Evolutionary conservation across 2,329 filamentous ascomycete genomes (phyloP).

Genomic region (Endocalyx cinctus): DNA sequence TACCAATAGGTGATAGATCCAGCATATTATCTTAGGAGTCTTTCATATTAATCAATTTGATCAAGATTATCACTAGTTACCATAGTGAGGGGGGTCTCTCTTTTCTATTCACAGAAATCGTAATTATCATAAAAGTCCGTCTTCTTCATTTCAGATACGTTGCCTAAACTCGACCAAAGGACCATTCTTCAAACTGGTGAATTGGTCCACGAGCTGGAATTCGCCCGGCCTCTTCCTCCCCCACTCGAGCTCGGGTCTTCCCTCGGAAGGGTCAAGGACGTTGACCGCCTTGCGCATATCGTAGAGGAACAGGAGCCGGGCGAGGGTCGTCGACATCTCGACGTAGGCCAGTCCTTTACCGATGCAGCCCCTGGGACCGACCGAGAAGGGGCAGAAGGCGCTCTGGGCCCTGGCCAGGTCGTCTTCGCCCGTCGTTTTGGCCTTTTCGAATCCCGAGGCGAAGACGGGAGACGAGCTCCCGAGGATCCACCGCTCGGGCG

Average conservation of each 20-base stretch:
- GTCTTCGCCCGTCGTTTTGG: constrained; percentile 31
- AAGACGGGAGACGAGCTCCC: too few species aligned
- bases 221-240: constrained; percentile 54
- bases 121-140: too few species aligned
- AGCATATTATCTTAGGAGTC: too few species aligned
- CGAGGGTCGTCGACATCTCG: constrained; percentile 61
- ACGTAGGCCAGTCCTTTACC: constrained; percentile 66
- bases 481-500: constrained; percentile 62
- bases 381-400: constrained; percentile 71
- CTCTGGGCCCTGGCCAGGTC: constrained; percentile 53
- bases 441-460: too few species aligned
- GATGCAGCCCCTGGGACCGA: constrained; percentile 67
- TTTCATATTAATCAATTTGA: too few species aligned
- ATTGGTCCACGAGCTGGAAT: constrained; percentile 68
- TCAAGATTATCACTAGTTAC: too few species aligned
- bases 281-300: constrained; percentile 51
- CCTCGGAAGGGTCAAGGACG: constrained; percentile 49
- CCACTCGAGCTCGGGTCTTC: constrained; percentile 42
- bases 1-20: too few species aligned
- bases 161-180: constrained; percentile 60
- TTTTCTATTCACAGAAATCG: too few species aligned
- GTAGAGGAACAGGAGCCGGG: constrained; percentile 56
- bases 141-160: too few species aligned
- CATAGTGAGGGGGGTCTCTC: too few species aligned
- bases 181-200: constrained; percentile 69